Percentiles rank a stretch among this genome's conserved stretches.
Conservation (phyloP, 2,329 filamentous ascomycete genomes). For the Aphanocladium album region DNA sequence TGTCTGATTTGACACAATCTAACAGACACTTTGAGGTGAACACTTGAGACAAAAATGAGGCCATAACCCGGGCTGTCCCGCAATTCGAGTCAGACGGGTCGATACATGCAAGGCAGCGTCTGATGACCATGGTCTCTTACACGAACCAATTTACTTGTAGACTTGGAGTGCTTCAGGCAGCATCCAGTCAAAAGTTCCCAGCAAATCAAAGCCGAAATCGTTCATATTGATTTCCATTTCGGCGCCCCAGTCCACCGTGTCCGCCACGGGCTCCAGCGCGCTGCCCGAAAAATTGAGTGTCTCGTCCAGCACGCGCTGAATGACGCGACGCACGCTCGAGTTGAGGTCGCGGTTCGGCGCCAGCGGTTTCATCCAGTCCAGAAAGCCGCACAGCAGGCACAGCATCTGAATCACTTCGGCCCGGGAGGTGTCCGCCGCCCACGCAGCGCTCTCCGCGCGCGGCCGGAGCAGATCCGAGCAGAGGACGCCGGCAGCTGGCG, state of each 20-base stretch:
- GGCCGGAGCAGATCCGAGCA: background rate
- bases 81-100: too few species aligned
- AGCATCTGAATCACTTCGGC: background rate
- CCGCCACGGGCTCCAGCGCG: background rate
- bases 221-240: background rate
- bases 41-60: too few species aligned
- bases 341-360: background rate
- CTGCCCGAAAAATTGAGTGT: background rate
- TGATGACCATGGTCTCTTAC: too few species aligned
- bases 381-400: background rate
- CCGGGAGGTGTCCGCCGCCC: background rate
- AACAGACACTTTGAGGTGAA: too few species aligned
- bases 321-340: background rate
- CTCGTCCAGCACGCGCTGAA: background rate
- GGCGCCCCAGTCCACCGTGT: background rate
- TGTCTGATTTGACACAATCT: too few species aligned
- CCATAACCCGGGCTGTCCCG: too few species aligned
- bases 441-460: background rate
- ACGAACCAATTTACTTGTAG: too few species aligned
- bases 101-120: too few species aligned
- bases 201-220: background rate
- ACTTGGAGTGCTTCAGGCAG: too few species aligned
- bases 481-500: background rate
- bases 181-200: background rate
- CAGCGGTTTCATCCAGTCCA: background rate